A percentile compares a stretch with the other conserved stretches of the same genome.
Evolutionary conservation across 2,329 filamentous ascomycete genomes (phyloP).

Genomic region (Calonectria montana): DNA sequence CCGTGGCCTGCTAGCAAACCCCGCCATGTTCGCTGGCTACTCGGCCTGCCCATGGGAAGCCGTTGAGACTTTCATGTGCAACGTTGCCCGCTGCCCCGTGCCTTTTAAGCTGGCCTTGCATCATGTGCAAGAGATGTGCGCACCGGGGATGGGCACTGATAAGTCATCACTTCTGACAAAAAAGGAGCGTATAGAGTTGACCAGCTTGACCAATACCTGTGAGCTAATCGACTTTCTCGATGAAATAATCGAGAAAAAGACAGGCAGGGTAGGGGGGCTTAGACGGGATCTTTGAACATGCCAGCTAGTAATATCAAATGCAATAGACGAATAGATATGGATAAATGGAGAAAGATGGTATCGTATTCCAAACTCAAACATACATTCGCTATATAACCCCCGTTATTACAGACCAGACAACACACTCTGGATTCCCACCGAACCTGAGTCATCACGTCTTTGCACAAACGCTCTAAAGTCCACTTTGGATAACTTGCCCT

Average conservation of each 20-base stretch:
- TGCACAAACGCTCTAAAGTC: conserved; percentile 88
- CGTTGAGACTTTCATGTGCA: conserved; percentile 71
- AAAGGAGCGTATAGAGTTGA: conserved; percentile 64
- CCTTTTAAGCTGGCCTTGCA: conserved; percentile 73
- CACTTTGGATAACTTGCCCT: conserved; percentile 70
- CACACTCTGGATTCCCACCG: conserved; percentile 84
- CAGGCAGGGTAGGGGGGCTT: conserved; percentile 45
- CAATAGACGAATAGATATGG: background rate
- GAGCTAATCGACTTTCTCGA: conserved; percentile 73
- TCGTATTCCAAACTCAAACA: conserved; percentile 37
- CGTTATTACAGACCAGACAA: conserved; percentile 67
- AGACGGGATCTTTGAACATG: conserved; percentile 47
- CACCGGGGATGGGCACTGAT: conserved; percentile 64
- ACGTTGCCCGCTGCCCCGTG: conserved; percentile 66
- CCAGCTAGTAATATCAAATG: background rate
- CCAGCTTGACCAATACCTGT: conserved; percentile 62
- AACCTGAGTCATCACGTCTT: conserved; percentile 85
- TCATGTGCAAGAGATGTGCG: conserved; percentile 75
- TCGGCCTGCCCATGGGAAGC: conserved; percentile 70
- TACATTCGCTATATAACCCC: conserved; percentile 19
- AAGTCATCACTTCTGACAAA: conserved; percentile 66
- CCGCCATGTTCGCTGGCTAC: conserved; percentile 71
- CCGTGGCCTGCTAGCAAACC: conserved; percentile 74
- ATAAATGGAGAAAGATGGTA: conserved; percentile 32
- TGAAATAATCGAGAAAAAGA: conserved; percentile 55